phyloP scores from a whole-genome alignment of 768 basidiomycete genomes.

The Pholiota molesta region DNA sequence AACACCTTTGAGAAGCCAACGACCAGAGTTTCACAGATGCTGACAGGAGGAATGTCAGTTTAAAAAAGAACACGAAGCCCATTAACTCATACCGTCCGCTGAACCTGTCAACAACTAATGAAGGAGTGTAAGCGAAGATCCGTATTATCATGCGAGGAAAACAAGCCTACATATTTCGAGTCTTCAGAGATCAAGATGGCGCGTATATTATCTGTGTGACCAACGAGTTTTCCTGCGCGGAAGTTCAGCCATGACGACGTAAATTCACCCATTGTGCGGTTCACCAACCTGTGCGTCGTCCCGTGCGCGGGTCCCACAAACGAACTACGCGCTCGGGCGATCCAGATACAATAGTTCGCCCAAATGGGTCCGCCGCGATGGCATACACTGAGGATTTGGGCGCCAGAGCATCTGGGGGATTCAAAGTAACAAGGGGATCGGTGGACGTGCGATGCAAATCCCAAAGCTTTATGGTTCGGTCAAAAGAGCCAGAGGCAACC shows the following conservation, averaged over 20 bases:
- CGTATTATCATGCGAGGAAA: constrained; percentile 11
- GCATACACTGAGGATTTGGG: constrained; percentile 81
- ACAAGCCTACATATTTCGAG: constrained; percentile 74
- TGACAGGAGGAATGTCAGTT: constrained; percentile 17
- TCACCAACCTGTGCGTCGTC: constrained; percentile 60
- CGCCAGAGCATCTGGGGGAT: constrained; percentile 65
- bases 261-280: neutral
- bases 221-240: constrained; percentile 75
- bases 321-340: constrained; percentile 90
- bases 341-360: constrained; percentile 83
- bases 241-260: neutral
- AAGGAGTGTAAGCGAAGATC: constrained; percentile 11
- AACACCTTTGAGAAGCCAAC: constrained; percentile 79
- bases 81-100: constrained; percentile 56
- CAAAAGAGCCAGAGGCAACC: constrained; percentile 94
- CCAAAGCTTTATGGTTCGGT: constrained; percentile 94
- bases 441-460: constrained; percentile 61
- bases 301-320: constrained; percentile 91
- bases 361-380: constrained; percentile 76
- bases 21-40: constrained; percentile 96
- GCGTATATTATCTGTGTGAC: constrained; percentile 96
- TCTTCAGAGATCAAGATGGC: constrained; percentile 90
- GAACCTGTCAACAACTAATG: constrained; percentile 80
- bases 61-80: constrained; percentile 13
- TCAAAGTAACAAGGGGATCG: constrained; percentile 64